Percentiles rank a stretch among this genome's conserved stretches.
These are phyloP conservation scores for Uromyces viciae-fabae DNA, from an alignment of 1,284 basidiomycete genomes.

Conservation along the genomic window DNA sequence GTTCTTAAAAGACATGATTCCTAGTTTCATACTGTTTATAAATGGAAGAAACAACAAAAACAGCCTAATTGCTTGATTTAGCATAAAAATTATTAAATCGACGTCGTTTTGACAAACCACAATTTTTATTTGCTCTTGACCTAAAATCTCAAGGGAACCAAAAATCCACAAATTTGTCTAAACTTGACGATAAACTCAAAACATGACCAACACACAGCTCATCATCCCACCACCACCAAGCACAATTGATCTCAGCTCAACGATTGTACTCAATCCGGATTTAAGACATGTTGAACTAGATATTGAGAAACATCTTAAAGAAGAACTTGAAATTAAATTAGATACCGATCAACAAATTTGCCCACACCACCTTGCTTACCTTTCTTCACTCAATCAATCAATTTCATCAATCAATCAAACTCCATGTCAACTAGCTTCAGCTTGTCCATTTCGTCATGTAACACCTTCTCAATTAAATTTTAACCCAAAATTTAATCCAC, in stretches of 20 bases:
- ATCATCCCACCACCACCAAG: neutral
- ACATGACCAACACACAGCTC: no score
- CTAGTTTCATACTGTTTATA: no score
- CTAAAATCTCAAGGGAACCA: no score
- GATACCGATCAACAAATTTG: conserved; percentile 60
- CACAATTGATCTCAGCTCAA: neutral
- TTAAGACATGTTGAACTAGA: conserved; percentile 88
- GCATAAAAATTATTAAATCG: no score
- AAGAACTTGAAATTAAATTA: conserved; percentile 77
- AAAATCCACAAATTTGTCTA: no score
- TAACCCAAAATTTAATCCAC: conserved; percentile 74
- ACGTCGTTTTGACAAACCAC: no score
- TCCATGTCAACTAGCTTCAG: conserved; percentile 80
- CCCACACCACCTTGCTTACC: conserved; percentile 26
- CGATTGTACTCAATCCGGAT: conserved; percentile 67
- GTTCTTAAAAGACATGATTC: no score
- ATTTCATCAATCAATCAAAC: conserved; percentile 50
- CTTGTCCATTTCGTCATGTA: conserved; percentile 86
- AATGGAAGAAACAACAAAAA: no score
- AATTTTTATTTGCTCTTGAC: no score
- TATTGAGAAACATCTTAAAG: conserved; percentile 78
- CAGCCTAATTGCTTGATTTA: no score
- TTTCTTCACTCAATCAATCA: neutral
- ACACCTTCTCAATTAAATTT: conserved; percentile 80
- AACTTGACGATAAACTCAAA: no score